These are phyloP conservation scores for Effrenium voratum DNA, from an alignment of 73 alveolate species.

Conservation along the genomic window DNA sequence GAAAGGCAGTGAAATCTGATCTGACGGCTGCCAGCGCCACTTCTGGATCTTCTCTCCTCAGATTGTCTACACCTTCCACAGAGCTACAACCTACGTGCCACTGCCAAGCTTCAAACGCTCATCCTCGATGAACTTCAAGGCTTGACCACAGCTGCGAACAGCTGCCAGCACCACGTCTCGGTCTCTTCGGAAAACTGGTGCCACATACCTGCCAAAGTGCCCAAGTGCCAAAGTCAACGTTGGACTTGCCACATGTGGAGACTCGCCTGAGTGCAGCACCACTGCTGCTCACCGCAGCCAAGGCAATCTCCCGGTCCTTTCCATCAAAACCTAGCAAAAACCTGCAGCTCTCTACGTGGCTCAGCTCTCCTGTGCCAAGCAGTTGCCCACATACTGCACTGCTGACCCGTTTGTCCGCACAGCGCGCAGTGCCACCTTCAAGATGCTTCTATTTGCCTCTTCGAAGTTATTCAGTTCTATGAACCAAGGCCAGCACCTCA, in stretches of 20 bases:
- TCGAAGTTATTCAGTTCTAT: not conserved
- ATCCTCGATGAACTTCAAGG: constrained; percentile 33
- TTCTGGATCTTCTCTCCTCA: constrained; percentile 37
- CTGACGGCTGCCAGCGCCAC: constrained; percentile 61
- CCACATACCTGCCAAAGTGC: constrained; percentile 19
- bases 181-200: constrained; percentile 40
- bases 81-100: not conserved
- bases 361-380: constrained; percentile 36
- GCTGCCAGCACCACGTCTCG: constrained; percentile 81
- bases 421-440: constrained; percentile 55
- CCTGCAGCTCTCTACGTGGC: not conserved
- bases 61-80: no score
- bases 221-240: not conserved
- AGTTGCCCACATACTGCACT: constrained; percentile 34
- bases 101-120: constrained; percentile 22
- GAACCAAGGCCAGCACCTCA: not conserved
- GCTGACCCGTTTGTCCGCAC: constrained; percentile 74
- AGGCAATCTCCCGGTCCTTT: constrained; percentile 65
- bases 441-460: not conserved
- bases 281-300: constrained; percentile 57
- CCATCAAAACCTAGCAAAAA: not conserved
- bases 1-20: constrained; percentile 64
- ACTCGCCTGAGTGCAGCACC: constrained; percentile 70
- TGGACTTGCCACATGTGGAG: not conserved
- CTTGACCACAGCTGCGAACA: constrained; percentile 83